A percentile compares a stretch with the other conserved stretches of the same genome.
Conservation (phyloP, 768 basidiomycete species). For the Phylloporus rhodoxanthus region DNA sequence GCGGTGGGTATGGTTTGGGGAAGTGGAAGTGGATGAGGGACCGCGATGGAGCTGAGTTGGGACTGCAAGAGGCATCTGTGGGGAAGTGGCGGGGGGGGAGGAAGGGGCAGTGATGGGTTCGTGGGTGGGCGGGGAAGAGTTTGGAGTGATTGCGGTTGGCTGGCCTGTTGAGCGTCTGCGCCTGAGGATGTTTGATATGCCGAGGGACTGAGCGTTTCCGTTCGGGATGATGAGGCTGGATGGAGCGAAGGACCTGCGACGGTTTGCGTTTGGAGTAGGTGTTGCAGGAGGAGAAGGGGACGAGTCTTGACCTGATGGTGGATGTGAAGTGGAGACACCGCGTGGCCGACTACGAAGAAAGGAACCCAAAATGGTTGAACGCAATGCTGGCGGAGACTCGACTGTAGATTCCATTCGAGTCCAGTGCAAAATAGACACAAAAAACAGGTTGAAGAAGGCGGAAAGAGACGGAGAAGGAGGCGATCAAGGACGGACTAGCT, state of each 20-base stretch:
- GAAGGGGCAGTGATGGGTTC: slow-evolving; percentile 8
- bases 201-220: slow-evolving; percentile 31
- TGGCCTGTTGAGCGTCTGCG: slow-evolving; percentile 61
- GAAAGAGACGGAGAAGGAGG: not conserved
- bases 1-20: slow-evolving; percentile 46
- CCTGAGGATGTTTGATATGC: slow-evolving; percentile 60
- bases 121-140: slow-evolving; percentile 1
- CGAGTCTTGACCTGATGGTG: slow-evolving; percentile 23
- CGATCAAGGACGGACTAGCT: not conserved
- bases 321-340: slow-evolving; percentile 58
- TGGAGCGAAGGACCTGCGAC: slow-evolving; percentile 38
- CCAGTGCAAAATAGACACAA: not conserved
- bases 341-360: slow-evolving; percentile 67
- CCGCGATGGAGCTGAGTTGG: slow-evolving; percentile 19
- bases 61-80: slow-evolving; percentile 18
- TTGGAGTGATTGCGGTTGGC: slow-evolving; percentile 28
- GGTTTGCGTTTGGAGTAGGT: slow-evolving; percentile 33
- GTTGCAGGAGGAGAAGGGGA: slow-evolving; percentile 43
- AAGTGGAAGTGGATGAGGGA: slow-evolving; percentile 13
- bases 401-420: slow-evolving; percentile 5
- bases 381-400: slow-evolving; percentile 33
- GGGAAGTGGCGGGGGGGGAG: slow-evolving; percentile 8
- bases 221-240: slow-evolving; percentile 30
- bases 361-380: slow-evolving; percentile 63
- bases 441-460: not conserved